Conservation (phyloP, 2,329 filamentous ascomycete species). For the Aspergillus unguis region DNA sequence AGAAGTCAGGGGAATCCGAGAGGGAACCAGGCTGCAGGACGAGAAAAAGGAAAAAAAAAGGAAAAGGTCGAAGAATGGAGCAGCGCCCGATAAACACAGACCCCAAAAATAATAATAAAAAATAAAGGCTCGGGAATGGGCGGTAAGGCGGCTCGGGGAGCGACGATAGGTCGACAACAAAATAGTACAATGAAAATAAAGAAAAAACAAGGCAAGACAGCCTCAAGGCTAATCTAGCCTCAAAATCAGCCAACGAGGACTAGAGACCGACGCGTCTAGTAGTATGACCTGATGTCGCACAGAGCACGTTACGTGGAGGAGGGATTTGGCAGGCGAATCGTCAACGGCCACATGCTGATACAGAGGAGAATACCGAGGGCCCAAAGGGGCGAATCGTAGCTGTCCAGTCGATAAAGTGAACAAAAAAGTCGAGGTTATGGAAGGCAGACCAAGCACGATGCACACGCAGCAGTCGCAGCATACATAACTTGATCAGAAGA, state of each 20-base stretch:
- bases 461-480: conserved; percentile 8
- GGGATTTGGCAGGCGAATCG: conserved; percentile 29
- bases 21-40: conserved; percentile 27
- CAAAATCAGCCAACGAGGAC: conserved; percentile 12
- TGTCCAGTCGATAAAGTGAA: neutral
- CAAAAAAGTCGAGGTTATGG: conserved; percentile 4
- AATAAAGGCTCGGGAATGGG: conserved; percentile 12
- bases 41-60: conserved; percentile 16
- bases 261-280: conserved; percentile 18
- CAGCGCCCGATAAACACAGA: neutral
- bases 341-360: conserved; percentile 36
- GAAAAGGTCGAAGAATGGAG: neutral
- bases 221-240: conserved; percentile 14
- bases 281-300: conserved; percentile 24
- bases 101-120: conserved; percentile 6
- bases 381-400: conserved; percentile 6
- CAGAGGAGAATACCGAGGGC: conserved; percentile 8
- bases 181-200: conserved; percentile 8
- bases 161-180: neutral
- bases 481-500: conserved; percentile 24
- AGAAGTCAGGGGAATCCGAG: conserved; percentile 37
- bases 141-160: conserved; percentile 10
- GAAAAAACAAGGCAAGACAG: conserved; percentile 18
- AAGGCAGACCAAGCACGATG: conserved; percentile 13
- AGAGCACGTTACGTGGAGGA: conserved; percentile 36